phyloP scores from a whole-genome alignment of 1,139 yeast genomes.

The Diutina rugosa region DNA sequence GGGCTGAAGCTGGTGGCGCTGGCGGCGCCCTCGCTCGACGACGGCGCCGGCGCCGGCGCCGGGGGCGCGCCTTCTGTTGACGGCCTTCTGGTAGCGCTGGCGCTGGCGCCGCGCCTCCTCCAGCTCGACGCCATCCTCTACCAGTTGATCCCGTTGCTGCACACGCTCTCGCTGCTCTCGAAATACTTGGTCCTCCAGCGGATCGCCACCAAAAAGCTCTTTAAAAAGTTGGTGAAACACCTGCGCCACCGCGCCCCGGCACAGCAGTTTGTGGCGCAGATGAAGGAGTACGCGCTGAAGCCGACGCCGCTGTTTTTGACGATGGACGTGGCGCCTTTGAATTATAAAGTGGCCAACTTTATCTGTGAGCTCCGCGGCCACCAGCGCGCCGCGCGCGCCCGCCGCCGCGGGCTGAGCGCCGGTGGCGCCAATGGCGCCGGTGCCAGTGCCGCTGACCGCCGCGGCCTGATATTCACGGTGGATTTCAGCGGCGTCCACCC shows the following conservation, averaged over 20 bases:
- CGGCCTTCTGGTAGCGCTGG: neutral
- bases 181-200: slow-evolving; percentile 70
- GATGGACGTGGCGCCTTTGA: neutral
- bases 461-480: neutral
- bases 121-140: slow-evolving; percentile 15
- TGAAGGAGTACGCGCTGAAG: neutral
- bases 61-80: neutral
- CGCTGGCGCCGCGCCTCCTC: slow-evolving; percentile 5
- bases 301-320: neutral
- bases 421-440: no score
- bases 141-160: slow-evolving; percentile 28
- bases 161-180: slow-evolving; percentile 55
- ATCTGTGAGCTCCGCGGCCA: neutral
- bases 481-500: neutral
- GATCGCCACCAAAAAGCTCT: slow-evolving; percentile 67
- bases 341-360: neutral
- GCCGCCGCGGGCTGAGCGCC: neutral
- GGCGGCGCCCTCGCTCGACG: neutral
- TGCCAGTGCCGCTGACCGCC: neutral
- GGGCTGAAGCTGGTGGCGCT: neutral
- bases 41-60: neutral
- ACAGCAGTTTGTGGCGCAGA: neutral
- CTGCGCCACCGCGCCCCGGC: slow-evolving; percentile 14
- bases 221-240: slow-evolving; percentile 70
- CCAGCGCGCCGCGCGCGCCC: neutral